Percentiles rank a stretch among this genome's conserved stretches.
Evolutionary conservation across 352 stramenopile species (phyloP).

Genomic region (Pythium plurisporium): DNA sequence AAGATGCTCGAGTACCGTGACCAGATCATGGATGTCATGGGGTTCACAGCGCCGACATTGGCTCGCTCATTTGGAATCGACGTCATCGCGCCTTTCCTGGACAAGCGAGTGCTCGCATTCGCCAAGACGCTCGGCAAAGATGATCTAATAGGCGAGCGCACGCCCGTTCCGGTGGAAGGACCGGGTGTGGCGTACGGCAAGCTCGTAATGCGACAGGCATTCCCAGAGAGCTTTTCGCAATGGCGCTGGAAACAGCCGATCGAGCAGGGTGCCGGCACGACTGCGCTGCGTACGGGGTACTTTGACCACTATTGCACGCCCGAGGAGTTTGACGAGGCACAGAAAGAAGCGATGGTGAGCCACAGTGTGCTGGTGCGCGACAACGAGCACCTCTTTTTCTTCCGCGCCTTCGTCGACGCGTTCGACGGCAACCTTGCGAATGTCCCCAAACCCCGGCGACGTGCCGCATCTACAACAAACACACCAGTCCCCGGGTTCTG

Average conservation of each 20-base stretch:
- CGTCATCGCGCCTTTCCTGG: conserved; percentile 75
- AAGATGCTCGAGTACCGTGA: conserved; percentile 62
- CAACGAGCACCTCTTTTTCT: conserved; percentile 67
- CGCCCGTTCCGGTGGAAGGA: conserved; percentile 48
- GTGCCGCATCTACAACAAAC: neutral
- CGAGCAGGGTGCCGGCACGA: conserved; percentile 76
- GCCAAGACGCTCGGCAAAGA: conserved; percentile 48
- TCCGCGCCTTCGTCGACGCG: conserved; percentile 50
- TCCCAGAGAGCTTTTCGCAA: conserved; percentile 75
- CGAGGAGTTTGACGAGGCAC: conserved; percentile 35
- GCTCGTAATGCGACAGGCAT: conserved; percentile 79
- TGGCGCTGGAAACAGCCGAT: conserved; percentile 89
- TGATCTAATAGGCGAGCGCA: conserved; percentile 63
- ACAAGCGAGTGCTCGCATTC: conserved; percentile 64
- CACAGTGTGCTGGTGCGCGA: conserved; percentile 63
- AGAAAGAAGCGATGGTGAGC: conserved; percentile 24
- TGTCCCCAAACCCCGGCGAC: conserved; percentile 30
- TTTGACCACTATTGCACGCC: conserved; percentile 45
- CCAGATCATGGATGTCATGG: conserved; percentile 75
- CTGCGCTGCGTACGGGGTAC: conserved; percentile 53
- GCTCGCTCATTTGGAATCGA: conserved; percentile 54
- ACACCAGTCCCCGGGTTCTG: conserved; percentile 22
- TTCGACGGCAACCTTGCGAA: conserved; percentile 44
- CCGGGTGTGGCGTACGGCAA: conserved; percentile 59
- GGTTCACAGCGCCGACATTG: conserved; percentile 75